Conservation (phyloP, 2,329 filamentous ascomycete species). For the Paraphoma chrysanthemicola region DNA sequence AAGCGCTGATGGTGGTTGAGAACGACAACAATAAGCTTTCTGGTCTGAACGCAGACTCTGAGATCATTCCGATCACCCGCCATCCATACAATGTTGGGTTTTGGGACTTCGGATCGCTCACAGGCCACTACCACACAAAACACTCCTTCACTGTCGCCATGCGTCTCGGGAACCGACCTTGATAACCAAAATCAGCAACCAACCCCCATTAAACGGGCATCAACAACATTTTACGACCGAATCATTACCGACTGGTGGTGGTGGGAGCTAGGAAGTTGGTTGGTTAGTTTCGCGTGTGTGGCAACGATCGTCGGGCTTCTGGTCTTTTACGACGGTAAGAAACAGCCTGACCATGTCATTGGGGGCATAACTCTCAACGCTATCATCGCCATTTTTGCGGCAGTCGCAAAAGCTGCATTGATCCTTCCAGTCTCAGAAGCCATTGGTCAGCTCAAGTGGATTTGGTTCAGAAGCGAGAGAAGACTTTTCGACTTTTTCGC, state of each 20-base stretch:
- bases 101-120: too few species aligned
- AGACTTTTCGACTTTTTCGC: conserved; percentile 19
- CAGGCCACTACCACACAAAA: too few species aligned
- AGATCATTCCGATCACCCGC: too few species aligned
- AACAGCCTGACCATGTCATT: conserved; percentile 16
- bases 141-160: too few species aligned
- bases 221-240: conserved; percentile 18
- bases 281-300: conserved; percentile 13
- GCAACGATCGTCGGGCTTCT: conserved; percentile 23
- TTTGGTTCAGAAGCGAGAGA: conserved; percentile 20
- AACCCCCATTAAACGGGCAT: conserved; percentile 11
- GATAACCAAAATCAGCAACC: not conserved
- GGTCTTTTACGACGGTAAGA: conserved; percentile 16
- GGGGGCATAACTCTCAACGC: conserved; percentile 25
- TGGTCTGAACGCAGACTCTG: too few species aligned
- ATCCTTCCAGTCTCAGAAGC: conserved; percentile 27
- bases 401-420: conserved; percentile 24
- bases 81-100: too few species aligned
- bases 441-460: conserved; percentile 32
- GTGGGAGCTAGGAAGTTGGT: conserved; percentile 26
- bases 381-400: conserved; percentile 23
- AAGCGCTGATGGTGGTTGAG: too few species aligned
- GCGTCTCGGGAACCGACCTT: not conserved
- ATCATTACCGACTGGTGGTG: conserved; percentile 28
- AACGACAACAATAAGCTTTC: too few species aligned